These are phyloP conservation scores for Rhodotorula kratochvilovae DNA, from an alignment of 768 basidiomycete genomes.

Conservation along the genomic window DNA sequence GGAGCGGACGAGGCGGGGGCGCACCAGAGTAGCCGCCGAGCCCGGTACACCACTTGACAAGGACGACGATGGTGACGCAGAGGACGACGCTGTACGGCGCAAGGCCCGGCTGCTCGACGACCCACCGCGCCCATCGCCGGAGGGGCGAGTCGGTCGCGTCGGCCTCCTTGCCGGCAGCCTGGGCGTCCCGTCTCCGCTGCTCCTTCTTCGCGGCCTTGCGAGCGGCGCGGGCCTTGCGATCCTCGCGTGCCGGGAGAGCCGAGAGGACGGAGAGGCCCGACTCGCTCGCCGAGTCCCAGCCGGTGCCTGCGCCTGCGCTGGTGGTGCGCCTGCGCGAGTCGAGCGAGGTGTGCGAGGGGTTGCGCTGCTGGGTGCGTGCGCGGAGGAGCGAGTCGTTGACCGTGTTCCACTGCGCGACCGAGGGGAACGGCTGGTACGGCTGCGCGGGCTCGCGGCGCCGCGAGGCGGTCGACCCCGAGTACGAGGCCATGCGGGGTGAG, in stretches of 20 bases:
- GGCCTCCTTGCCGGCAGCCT: background rate
- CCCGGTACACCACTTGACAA: constrained; percentile 66
- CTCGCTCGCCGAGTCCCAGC: constrained; percentile 5
- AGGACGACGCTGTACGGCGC: background rate
- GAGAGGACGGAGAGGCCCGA: constrained; percentile 8
- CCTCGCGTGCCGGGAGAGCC: background rate
- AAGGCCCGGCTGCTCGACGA: background rate
- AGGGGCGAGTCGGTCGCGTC: constrained; percentile 27
- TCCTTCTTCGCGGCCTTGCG: background rate
- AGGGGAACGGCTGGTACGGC: constrained; percentile 2
- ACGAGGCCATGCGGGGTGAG: background rate
- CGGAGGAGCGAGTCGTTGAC: background rate
- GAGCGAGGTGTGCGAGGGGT: background rate
- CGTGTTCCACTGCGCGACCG: background rate
- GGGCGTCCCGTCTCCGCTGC: background rate
- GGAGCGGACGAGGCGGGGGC: constrained; percentile 26
- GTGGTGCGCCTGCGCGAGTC: background rate
- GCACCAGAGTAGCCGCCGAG: constrained; percentile 77
- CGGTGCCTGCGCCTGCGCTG: background rate
- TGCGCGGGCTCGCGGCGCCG: background rate
- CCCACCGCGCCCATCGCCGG: constrained; percentile 3
- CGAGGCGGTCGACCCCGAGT: background rate
- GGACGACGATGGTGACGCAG: constrained; percentile 34
- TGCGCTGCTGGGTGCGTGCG: no score
- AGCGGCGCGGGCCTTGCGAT: background rate